Percentiles rank a stretch among this genome's conserved stretches.
Evolutionary conservation across 176 grass and related monocot genomes (phyloP).

Genomic region (Carex cristatella): DNA sequence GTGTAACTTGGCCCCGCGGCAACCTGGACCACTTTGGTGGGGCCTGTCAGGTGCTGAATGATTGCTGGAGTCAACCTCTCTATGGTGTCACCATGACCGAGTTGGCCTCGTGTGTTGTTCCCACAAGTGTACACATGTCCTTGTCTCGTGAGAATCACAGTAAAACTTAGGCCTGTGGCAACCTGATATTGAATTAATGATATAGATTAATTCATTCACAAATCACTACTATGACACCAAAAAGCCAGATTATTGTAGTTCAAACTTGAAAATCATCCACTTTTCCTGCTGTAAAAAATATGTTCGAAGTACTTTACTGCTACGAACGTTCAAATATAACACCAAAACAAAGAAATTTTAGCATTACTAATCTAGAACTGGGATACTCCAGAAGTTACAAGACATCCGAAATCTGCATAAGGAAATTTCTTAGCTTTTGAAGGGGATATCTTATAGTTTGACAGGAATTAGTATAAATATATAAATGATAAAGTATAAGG

Average conservation of each 20-base stretch:
- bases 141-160: constrained; percentile 69
- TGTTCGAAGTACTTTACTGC: background rate
- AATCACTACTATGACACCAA: background rate
- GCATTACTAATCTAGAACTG: background rate
- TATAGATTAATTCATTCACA: background rate
- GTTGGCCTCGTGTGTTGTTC: constrained; percentile 92
- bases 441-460: background rate
- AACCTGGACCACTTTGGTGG: constrained; percentile 61
- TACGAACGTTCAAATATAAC: background rate
- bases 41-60: constrained; percentile 47
- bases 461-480: background rate
- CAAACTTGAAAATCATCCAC: background rate
- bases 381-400: background rate
- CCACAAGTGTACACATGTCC: constrained; percentile 84
- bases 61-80: constrained; percentile 71
- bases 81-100: constrained; percentile 84
- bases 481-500: background rate
- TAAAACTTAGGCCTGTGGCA: constrained; percentile 90
- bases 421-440: background rate
- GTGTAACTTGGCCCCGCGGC: constrained; percentile 87
- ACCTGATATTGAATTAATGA: constrained; percentile 37
- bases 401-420: background rate
- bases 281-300: background rate
- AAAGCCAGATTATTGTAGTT: background rate
- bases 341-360: background rate